Percentiles rank a stretch among this genome's conserved stretches.
These are phyloP conservation scores for Auricularia sp. DNA, from an alignment of 768 basidiomycete genomes.

Conservation along the genomic window DNA sequence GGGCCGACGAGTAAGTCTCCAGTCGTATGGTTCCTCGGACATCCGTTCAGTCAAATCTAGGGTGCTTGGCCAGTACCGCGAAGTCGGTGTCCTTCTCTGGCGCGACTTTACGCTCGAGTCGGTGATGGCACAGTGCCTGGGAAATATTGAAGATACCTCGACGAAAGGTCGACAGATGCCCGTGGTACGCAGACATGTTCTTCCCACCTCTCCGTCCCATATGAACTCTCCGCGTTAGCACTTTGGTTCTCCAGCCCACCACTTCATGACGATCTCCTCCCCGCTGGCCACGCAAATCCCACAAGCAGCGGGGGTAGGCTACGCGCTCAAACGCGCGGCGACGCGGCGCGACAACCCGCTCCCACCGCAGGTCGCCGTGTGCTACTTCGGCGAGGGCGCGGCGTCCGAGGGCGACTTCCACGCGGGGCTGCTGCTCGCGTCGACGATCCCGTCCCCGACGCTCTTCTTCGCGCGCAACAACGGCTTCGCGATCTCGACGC, in stretches of 20 bases:
- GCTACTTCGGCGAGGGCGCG: constrained; percentile 81
- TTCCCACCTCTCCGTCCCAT: not conserved
- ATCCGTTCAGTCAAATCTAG: constrained; percentile 23
- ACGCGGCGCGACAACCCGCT: constrained; percentile 41
- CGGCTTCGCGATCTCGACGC: constrained; percentile 92
- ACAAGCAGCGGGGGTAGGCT: constrained; percentile 88
- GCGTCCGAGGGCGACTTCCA: constrained; percentile 95
- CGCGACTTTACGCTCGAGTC: constrained; percentile 68
- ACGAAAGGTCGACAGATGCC: constrained; percentile 92
- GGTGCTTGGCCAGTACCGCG: constrained; percentile 89
- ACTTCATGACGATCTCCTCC: constrained; percentile 92
- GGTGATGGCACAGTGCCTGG: constrained; percentile 90
- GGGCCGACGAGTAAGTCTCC: constrained; percentile 69
- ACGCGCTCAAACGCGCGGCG: constrained; percentile 67
- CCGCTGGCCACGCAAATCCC: constrained; percentile 91
- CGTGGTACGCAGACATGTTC: constrained; percentile 43
- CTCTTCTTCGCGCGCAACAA: constrained; percentile 73
- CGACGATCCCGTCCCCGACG: constrained; percentile 63
- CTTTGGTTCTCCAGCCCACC: constrained; percentile 71
- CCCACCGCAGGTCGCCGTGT: constrained; percentile 59
- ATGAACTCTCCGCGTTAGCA: constrained; percentile 36
- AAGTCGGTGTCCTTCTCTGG: constrained; percentile 86
- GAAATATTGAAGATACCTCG: constrained; percentile 67
- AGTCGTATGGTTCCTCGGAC: not conserved
- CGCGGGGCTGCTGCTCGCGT: constrained; percentile 74